A percentile compares a stretch with the other conserved stretches of the same genome.
phyloP scores from a whole-genome alignment of 2,329 filamentous ascomycete genomes.

The Pseudodiploospora longispora region DNA sequence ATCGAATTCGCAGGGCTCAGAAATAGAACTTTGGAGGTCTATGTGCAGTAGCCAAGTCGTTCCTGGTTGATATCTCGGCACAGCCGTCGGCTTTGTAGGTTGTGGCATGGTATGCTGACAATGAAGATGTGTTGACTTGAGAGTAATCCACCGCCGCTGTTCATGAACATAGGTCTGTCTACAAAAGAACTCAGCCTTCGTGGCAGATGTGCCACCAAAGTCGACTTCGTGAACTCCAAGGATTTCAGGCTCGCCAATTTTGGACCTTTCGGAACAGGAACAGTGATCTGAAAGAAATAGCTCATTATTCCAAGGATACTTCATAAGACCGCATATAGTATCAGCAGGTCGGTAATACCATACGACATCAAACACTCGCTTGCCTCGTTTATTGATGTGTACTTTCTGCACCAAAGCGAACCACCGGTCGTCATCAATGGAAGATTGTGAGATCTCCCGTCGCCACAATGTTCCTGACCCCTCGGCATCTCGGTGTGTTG shows the following conservation, averaged over 20 bases:
- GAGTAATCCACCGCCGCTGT: constrained; percentile 53
- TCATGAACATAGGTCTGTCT: constrained; percentile 59
- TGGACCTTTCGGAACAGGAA: constrained; percentile 47
- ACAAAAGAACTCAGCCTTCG: constrained; percentile 52
- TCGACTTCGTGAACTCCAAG: constrained; percentile 49
- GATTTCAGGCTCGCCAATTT: constrained; percentile 48
- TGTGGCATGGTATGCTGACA: constrained; percentile 35
- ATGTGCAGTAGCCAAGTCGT: constrained; percentile 50
- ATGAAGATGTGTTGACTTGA: constrained; percentile 44
- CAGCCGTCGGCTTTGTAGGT: constrained; percentile 6
- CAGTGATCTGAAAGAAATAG: constrained; percentile 72
- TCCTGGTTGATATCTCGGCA: constrained; percentile 35
- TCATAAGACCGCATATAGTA: constrained; percentile 59
- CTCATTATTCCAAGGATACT: constrained; percentile 64
- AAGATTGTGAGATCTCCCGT: constrained; percentile 34
- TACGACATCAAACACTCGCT: constrained; percentile 50
- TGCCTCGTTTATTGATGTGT: constrained; percentile 25
- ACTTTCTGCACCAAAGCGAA: constrained; percentile 61
- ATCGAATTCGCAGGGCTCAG: constrained; percentile 57
- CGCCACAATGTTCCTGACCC: constrained; percentile 50
- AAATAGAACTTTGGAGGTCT: constrained; percentile 19
- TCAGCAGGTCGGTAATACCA: constrained; percentile 69
- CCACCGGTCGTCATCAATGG: constrained; percentile 48
- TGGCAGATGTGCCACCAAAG: constrained; percentile 44
- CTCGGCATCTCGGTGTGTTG: constrained; percentile 34